phyloP scores from a whole-genome alignment of 768 basidiomycete genomes.

The Hypholoma sublateritium region DNA sequence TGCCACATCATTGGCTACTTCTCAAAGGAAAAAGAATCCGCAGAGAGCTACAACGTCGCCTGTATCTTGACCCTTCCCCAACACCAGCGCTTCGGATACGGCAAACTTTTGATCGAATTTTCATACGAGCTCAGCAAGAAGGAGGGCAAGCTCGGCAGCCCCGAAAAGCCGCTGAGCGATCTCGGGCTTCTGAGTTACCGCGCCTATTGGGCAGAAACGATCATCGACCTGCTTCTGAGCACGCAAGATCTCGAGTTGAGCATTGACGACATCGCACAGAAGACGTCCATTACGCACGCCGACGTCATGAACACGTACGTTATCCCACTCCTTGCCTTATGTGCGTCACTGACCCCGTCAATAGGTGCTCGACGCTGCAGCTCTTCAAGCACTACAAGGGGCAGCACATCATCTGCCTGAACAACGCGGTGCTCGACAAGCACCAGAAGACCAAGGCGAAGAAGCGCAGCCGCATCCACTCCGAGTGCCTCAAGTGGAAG shows the following conservation, averaged over 20 bases:
- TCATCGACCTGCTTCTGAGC: constrained; percentile 83
- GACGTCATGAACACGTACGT: constrained; percentile 99
- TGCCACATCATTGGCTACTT: constrained; percentile 98
- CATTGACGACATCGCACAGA: constrained; percentile 96
- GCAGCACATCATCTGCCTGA: constrained; percentile 89
- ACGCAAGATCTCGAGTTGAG: constrained; percentile 78
- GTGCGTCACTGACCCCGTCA: constrained; percentile 7
- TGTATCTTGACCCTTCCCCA: constrained; percentile 99
- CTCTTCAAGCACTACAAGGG: constrained; percentile 97
- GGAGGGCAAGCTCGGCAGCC: constrained; percentile 93
- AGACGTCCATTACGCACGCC: constrained; percentile 90
- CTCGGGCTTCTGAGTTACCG: constrained; percentile 90
- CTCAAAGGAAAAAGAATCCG: constrained; percentile 98
- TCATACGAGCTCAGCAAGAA: constrained; percentile 97
- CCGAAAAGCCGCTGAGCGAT: constrained; percentile 97
- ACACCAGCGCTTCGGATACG: constrained; percentile 95
- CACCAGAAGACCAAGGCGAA: constrained; percentile 85
- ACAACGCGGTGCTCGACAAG: constrained; percentile 88
- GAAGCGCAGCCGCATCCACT: constrained; percentile 72
- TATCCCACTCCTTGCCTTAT: constrained; percentile 5
- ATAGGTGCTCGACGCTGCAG: constrained; percentile 91
- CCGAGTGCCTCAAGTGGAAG: constrained; percentile 87
- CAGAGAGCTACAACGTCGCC: constrained; percentile 98
- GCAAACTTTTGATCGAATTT: constrained; percentile 95
- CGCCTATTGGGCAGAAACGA: constrained; percentile 97